phyloP scores from a whole-genome alignment of 2,329 filamentous ascomycete genomes.

The Chalaropsis ovoidea region DNA sequence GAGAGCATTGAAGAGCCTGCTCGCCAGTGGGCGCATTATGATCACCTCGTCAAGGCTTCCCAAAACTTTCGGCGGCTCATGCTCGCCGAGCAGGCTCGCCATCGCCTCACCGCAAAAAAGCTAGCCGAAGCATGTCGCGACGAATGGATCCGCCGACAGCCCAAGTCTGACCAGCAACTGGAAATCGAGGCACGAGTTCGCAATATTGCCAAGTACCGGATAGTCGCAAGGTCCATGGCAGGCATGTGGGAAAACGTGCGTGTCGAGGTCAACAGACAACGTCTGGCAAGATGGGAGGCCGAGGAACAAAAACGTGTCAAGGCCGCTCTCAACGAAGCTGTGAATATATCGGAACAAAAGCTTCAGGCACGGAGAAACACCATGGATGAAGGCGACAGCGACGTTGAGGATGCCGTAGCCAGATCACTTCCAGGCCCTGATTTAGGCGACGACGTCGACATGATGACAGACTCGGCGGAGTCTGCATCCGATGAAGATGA shows the following conservation, averaged over 20 bases:
- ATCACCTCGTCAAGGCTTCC: conserved; percentile 73
- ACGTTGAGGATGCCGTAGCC: conserved; percentile 33
- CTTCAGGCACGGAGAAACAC: conserved; percentile 45
- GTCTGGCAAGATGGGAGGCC: conserved; percentile 53
- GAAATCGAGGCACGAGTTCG: conserved; percentile 64
- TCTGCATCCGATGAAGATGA: conserved; percentile 31
- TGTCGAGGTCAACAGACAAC: conserved; percentile 49
- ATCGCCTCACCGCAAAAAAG: conserved; percentile 66
- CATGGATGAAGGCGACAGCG: conserved; percentile 42
- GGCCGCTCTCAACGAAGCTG: conserved; percentile 62
- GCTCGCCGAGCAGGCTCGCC: conserved; percentile 64
- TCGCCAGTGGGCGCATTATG: conserved; percentile 73
- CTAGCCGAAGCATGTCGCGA: conserved; percentile 69
- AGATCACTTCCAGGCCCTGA: neutral
- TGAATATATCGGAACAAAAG: conserved; percentile 60
- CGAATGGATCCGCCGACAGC: conserved; percentile 62
- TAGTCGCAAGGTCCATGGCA: conserved; percentile 50
- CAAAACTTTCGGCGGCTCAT: conserved; percentile 72
- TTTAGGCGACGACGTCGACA: conserved; percentile 36
- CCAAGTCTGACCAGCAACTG: conserved; percentile 69
- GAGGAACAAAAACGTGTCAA: conserved; percentile 54
- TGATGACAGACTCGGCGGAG: conserved; percentile 30
- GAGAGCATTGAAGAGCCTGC: conserved; percentile 63
- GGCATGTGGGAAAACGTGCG: conserved; percentile 57
- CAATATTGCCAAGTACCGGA: conserved; percentile 58